Conservation (phyloP, 1,139 yeast genomes). For the Diutina catenulata region DNA sequence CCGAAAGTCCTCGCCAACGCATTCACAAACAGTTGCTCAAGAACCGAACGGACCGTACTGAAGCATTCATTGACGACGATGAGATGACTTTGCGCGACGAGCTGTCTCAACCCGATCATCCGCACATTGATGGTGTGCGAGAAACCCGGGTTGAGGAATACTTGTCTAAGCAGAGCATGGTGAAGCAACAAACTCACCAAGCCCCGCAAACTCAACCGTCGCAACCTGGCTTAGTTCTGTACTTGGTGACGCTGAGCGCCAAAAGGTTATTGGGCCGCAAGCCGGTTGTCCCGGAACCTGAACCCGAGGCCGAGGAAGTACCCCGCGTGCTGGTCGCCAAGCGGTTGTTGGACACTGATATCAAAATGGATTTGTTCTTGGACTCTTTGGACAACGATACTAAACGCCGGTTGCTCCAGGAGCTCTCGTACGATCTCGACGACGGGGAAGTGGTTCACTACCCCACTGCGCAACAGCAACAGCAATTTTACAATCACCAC, state of each 20-base stretch:
- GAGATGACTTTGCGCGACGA: not conserved
- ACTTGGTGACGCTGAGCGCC: conserved; percentile 2
- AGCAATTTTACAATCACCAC: too few species aligned
- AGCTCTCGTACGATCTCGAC: not conserved
- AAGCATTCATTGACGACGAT: not conserved
- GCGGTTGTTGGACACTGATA: conserved; percentile 4
- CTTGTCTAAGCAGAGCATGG: not conserved
- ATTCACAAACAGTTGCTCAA: conserved; percentile 3
- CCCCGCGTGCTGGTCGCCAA: conserved; percentile 1
- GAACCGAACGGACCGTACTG: not conserved
- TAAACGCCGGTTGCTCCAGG: not conserved
- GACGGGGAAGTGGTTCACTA: not conserved
- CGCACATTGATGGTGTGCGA: not conserved
- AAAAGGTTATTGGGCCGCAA: not conserved
- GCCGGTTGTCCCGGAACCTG: not conserved
- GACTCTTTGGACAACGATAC: not conserved
- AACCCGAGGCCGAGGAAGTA: not conserved
- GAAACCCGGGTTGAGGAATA: not conserved
- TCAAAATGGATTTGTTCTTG: conserved; percentile 4
- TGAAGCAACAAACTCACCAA: not conserved
- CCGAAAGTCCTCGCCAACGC: not conserved
- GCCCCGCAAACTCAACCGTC: too few species aligned
- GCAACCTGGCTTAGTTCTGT: not conserved
- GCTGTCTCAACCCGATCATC: not conserved
- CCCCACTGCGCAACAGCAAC: too few species aligned